Evolutionary conservation across 2,329 filamentous ascomycete species (phyloP).

Genomic region (Xylariaceae sp.): DNA sequence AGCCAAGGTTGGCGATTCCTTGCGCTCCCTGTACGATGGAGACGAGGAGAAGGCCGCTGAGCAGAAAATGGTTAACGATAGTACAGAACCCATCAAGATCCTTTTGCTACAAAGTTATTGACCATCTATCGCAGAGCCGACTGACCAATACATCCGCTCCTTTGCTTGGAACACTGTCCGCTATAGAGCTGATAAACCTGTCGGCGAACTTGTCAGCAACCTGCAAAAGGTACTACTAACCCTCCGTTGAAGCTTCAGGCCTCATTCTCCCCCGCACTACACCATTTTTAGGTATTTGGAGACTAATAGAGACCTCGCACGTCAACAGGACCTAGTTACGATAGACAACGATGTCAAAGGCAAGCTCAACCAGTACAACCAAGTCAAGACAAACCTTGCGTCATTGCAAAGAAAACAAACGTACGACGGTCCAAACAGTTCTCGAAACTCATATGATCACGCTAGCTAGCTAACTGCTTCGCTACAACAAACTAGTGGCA

Average conservation of each 20-base stretch:
- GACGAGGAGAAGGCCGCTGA: conserved; percentile 82
- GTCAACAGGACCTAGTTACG: conserved; percentile 76
- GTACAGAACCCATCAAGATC: conserved; percentile 57
- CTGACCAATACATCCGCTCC: conserved; percentile 86
- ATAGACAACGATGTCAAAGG: conserved; percentile 96
- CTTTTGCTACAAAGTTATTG: conserved; percentile 34
- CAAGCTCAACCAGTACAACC: conserved; percentile 94
- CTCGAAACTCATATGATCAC: neutral
- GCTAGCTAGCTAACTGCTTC: conserved; percentile 13
- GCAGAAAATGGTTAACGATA: conserved; percentile 94
- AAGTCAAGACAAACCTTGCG: conserved; percentile 83
- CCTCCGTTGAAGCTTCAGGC: neutral
- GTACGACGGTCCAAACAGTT: conserved; percentile 55
- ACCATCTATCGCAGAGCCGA: conserved; percentile 72
- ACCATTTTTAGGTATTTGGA: neutral
- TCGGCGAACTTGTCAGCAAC: conserved; percentile 84
- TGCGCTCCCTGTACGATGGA: conserved; percentile 82
- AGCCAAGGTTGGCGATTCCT: conserved; percentile 84
- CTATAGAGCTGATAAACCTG: conserved; percentile 89
- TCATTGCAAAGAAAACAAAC: conserved; percentile 87
- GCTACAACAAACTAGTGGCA: conserved; percentile 65
- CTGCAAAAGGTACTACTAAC: conserved; percentile 75
- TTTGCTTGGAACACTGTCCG: conserved; percentile 99
- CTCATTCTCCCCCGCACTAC: neutral
- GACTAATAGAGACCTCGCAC: conserved; percentile 22